A percentile compares a stretch with the other conserved stretches of the same genome.
phyloP scores from a whole-genome alignment of 805 yeast species.

The Scheffersomyces stipitis region DNA sequence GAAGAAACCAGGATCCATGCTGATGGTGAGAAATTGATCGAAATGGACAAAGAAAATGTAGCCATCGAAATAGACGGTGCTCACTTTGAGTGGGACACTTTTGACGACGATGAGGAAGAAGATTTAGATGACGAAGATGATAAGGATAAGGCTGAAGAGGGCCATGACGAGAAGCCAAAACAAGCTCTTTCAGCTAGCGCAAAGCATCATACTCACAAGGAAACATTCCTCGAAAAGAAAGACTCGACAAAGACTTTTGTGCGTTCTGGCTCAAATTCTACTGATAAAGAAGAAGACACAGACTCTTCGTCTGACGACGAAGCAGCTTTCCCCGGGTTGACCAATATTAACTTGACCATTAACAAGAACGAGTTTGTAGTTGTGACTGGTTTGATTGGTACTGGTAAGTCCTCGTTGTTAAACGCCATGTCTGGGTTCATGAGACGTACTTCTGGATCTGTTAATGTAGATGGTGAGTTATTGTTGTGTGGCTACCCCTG shows the following conservation, averaged over 20 bases:
- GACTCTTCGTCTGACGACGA: not conserved
- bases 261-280: not conserved
- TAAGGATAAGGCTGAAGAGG: constrained; percentile 20
- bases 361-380: constrained; percentile 69
- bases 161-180: constrained; percentile 11
- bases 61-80: constrained; percentile 56
- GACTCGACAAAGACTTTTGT: constrained; percentile 1
- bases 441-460: constrained; percentile 52
- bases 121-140: constrained; percentile 13
- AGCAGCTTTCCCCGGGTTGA: constrained; percentile 42
- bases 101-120: constrained; percentile 17
- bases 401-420: constrained; percentile 76
- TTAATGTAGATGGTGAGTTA: constrained; percentile 52
- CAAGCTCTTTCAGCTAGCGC: too few species aligned
- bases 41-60: constrained; percentile 25
- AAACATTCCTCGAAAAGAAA: constrained; percentile 3
- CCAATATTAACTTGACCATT: constrained; percentile 52
- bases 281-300: not conserved
- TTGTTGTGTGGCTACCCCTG: constrained; percentile 69
- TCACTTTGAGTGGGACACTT: constrained; percentile 64
- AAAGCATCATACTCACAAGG: too few species aligned
- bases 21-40: constrained; percentile 13
- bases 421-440: constrained; percentile 72
- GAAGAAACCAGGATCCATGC: constrained; percentile 30
- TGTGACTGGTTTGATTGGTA: constrained; percentile 77